phyloP scores from a whole-genome alignment of 2,329 filamentous ascomycete species.

The Trichoderma atroviride region DNA sequence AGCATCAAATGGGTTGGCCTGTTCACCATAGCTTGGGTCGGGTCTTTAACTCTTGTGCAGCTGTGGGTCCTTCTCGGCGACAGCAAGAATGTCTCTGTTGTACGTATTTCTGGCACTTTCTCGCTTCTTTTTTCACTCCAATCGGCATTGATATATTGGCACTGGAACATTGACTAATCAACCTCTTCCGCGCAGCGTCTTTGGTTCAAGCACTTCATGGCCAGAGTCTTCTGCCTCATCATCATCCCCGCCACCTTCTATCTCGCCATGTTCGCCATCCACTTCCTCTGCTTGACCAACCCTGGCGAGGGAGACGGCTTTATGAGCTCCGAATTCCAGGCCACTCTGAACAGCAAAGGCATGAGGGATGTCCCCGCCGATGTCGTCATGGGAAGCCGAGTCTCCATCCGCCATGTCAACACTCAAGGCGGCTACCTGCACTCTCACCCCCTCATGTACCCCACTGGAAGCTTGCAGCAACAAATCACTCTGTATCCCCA shows the following conservation, averaged over 20 bases:
- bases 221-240: conserved; percentile 87
- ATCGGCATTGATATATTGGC: not conserved
- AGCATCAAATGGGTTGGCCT: conserved; percentile 99
- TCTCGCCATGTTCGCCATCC: conserved; percentile 95
- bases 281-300: conserved; percentile 91
- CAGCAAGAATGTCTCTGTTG: conserved; percentile 77
- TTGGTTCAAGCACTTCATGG: conserved; percentile 93
- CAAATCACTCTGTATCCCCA: conserved; percentile 98
- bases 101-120: conserved; percentile 42
- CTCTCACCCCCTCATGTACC: conserved; percentile 97
- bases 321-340: conserved; percentile 99
- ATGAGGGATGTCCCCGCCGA: conserved; percentile 96
- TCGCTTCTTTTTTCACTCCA: not conserved
- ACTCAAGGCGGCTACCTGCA: conserved; percentile 98
- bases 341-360: conserved; percentile 91
- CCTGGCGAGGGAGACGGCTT: conserved; percentile 97
- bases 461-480: conserved; percentile 95
- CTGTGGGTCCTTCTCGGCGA: conserved; percentile 95
- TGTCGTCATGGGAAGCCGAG: conserved; percentile 82
- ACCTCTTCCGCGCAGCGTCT: conserved; percentile 56
- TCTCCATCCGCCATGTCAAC: conserved; percentile 89
- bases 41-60: conserved; percentile 84
- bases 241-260: conserved; percentile 89
- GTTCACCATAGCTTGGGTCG: conserved; percentile 98
- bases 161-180: not conserved